Base-by-base conservation (phyloP, 1,284 basidiomycete species). In the Ceraceosorus bombacis region DNA sequence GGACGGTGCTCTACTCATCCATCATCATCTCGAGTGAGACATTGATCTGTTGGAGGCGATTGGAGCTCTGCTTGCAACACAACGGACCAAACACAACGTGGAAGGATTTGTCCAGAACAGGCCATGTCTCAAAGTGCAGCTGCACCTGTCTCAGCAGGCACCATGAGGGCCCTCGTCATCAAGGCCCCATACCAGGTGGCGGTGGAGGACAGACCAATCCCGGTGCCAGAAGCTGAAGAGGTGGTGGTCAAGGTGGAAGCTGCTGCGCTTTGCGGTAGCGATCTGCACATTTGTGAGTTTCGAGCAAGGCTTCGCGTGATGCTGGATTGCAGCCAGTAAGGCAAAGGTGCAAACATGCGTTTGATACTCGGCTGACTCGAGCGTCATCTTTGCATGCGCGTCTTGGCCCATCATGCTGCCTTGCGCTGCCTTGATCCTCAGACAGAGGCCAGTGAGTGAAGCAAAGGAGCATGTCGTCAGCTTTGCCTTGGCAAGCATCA, bases 231-330 rank as follows among this genome's bases (percentile, higher is more conserved):
- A 15, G 13, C 41, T 5, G 65, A 61, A 55, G 73, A 76, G 48
- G 73, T 68, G 4, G 63, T 76, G 40, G 67, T 76, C 64, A 73
- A 71, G 58, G 67, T 69, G 58, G 56, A 62, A 50, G 63, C 66
- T 13, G 64, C 86, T 17, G 88, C 85, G 10, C 78, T 90, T 5
- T 88, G 87, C 77, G 89, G 89, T 68, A 89, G 88, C 62, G 89
- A 92, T 78, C 80, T 91, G 41, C 89, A 93, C 52, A 41, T 53
- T 10, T 52, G 57, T 59, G 54, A 17, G 57, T 40, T 6, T 10
- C 12, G 51, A 55, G 37, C 13, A n/a, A 12, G 17, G 13, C 6
- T 9, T 17, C 7, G n/a, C 52, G n/a, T 55, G 53, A 55, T 1
- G 2, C n/a, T n/a, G 54, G 36, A 17, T 59, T 54, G 10, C 50